Conservation (phyloP, 1,284 basidiomycete species). For the Chalciporus sp. region DNA sequence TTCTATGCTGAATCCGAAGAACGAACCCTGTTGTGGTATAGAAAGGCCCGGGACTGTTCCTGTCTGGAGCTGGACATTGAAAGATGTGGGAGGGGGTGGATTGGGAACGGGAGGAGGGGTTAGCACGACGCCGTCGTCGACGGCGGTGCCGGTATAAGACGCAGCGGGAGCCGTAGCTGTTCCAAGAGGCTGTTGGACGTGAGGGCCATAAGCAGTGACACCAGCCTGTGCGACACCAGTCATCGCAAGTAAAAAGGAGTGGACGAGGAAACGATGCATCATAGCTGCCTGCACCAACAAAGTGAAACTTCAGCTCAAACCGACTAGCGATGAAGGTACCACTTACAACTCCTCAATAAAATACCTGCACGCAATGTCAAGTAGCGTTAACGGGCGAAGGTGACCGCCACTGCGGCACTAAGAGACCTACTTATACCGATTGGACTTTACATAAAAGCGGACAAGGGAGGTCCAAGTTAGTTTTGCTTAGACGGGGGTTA, state of each 20-base stretch:
- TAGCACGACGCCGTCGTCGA: conserved; percentile 47
- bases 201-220: conserved; percentile 36
- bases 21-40: conserved; percentile 58
- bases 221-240: conserved; percentile 11
- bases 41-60: conserved; percentile 46
- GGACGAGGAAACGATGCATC: conserved; percentile 30
- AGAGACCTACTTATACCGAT: too few species aligned
- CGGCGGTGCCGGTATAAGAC: conserved; percentile 43
- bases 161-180: conserved; percentile 34
- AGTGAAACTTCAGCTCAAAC: not conserved
- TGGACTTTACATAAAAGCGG: too few species aligned
- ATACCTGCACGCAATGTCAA: not conserved
- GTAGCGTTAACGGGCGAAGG: too few species aligned
- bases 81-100: conserved; percentile 41
- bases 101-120: conserved; percentile 45
- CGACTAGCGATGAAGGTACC: not conserved
- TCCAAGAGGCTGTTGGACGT: conserved; percentile 32
- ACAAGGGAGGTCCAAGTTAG: too few species aligned
- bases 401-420: too few species aligned
- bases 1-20: conserved; percentile 60
- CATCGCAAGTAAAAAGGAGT: conserved; percentile 24
- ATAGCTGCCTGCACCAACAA: not conserved
- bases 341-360: conserved; percentile 22
- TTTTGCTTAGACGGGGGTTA: too few species aligned
- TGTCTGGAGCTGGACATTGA: conserved; percentile 44